A percentile compares a stretch with the other conserved stretches of the same genome.
phyloP scores from a whole-genome alignment of 2,329 filamentous ascomycete species.

The Fusarium anthophilum region DNA sequence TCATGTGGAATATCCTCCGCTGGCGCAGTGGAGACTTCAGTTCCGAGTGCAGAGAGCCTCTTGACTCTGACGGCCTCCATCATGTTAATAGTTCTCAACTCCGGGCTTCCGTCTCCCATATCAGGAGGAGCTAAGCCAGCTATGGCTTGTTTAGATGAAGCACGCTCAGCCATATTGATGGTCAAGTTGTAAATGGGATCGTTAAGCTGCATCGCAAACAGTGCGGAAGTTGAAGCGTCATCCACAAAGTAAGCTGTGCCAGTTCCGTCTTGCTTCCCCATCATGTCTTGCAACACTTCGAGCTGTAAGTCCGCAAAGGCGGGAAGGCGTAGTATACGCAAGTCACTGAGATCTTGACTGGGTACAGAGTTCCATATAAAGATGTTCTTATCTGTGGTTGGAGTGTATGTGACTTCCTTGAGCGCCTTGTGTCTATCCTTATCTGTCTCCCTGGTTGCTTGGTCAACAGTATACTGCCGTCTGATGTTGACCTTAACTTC shows the following conservation, averaged over 20 bases:
- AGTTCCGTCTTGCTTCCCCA: neutral
- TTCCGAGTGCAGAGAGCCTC: neutral
- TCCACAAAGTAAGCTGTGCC: neutral
- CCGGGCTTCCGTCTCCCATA: neutral
- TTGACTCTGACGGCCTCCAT: neutral
- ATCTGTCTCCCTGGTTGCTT: neutral
- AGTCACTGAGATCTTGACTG: neutral
- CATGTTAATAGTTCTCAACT: neutral
- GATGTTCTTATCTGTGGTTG: neutral
- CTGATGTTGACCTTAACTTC: neutral
- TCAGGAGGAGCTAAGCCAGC: neutral
- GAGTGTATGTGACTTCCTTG: neutral
- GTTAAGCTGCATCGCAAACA: conserved; percentile 6
- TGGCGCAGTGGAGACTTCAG: rapidly evolving
- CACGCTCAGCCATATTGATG: neutral
- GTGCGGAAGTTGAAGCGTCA: neutral
- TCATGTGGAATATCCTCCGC: rapidly evolving
- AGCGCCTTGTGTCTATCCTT: neutral
- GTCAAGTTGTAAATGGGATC: conserved; percentile 1
- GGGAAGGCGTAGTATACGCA: neutral
- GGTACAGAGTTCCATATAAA: neutral
- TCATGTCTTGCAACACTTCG: neutral
- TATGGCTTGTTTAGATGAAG: neutral
- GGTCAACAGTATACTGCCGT: neutral
- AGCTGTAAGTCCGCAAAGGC: neutral